These are phyloP conservation scores for Cucurbita maxima DNA, from an alignment of 306 rosid species.

Conservation along the genomic window DNA sequence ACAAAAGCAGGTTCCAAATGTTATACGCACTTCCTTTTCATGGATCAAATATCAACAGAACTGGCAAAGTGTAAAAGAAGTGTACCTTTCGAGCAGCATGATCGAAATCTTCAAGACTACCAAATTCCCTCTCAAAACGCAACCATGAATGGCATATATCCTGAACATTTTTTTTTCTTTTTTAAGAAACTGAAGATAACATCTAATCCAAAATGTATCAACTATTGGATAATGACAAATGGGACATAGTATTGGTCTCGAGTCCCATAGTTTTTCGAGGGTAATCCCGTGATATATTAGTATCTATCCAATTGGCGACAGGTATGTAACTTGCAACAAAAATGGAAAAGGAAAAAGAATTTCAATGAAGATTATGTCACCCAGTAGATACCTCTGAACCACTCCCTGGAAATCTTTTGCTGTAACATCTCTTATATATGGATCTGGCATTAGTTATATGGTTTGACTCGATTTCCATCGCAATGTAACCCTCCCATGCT, in stretches of 20 bases:
- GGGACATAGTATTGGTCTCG: background rate
- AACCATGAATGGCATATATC: slow-evolving; percentile 87
- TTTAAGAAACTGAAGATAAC: slow-evolving; percentile 50
- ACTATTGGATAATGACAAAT: slow-evolving; percentile 4
- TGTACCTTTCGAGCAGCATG: slow-evolving; percentile 62
- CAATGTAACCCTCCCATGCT: slow-evolving; percentile 70
- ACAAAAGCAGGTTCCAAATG: background rate
- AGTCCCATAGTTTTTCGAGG: background rate
- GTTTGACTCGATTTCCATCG: slow-evolving; percentile 67
- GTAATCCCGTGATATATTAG: background rate
- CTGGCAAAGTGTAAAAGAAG: background rate
- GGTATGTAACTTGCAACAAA: background rate
- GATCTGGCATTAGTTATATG: slow-evolving; percentile 67
- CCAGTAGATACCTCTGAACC: slow-evolving; percentile 69
- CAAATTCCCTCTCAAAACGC: slow-evolving; percentile 82
- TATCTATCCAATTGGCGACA: background rate
- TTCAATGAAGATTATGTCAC: background rate
- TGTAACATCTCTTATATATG: slow-evolving; percentile 71
- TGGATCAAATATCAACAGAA: background rate
- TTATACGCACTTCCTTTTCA: background rate
- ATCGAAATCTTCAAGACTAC: slow-evolving; percentile 69
- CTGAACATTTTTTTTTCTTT: slow-evolving; percentile 56
- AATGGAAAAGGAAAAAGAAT: background rate
- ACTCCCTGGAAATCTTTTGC: slow-evolving; percentile 58
- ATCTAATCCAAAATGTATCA: slow-evolving; percentile 42